Conservation (phyloP, 148 eudicot genomes). For the Pouteria glomerata region DNA sequence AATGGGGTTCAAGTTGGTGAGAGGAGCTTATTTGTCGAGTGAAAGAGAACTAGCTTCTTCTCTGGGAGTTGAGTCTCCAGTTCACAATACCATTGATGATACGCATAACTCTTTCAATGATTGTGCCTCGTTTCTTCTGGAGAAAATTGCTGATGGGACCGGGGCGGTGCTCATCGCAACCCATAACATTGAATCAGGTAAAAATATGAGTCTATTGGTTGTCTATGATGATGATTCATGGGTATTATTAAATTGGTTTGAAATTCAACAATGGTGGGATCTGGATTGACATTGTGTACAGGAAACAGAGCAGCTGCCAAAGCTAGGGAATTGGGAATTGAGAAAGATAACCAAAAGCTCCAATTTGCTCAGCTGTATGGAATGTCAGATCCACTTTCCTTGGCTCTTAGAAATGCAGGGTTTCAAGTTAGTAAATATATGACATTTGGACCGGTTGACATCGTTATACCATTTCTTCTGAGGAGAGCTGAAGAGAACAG, state of each 20-base stretch:
- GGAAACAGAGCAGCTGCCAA: slow-evolving; percentile 58
- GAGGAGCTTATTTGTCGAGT: slow-evolving; percentile 83
- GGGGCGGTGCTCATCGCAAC: slow-evolving; percentile 73
- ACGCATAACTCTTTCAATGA: slow-evolving; percentile 69
- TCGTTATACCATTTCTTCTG: slow-evolving; percentile 70
- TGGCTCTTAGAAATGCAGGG: slow-evolving; percentile 69
- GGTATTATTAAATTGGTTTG: no score
- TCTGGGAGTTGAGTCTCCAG: slow-evolving; percentile 62
- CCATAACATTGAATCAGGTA: slow-evolving; percentile 82
- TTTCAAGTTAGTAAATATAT: slow-evolving; percentile 84
- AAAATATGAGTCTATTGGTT: neutral
- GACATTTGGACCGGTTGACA: slow-evolving; percentile 74
- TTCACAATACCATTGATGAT: slow-evolving; percentile 48
- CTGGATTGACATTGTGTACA: slow-evolving; percentile 8
- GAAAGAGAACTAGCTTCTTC: slow-evolving; percentile 51
- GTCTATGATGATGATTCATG: no score
- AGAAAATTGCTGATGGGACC: slow-evolving; percentile 44
- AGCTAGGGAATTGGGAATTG: slow-evolving; percentile 56
- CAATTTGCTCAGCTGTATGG: slow-evolving; percentile 86
- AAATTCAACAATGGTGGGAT: no score
- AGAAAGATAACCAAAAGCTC: slow-evolving; percentile 42
- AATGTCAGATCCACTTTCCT: slow-evolving; percentile 70
- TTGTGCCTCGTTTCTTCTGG: slow-evolving; percentile 68
- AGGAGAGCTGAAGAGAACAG: slow-evolving; percentile 85
- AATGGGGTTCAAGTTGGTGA: slow-evolving; percentile 69